A percentile compares a stretch with the other conserved stretches of the same genome.
These are phyloP conservation scores for Senna siamea DNA, from an alignment of 306 rosid species.

Conservation along the genomic window DNA sequence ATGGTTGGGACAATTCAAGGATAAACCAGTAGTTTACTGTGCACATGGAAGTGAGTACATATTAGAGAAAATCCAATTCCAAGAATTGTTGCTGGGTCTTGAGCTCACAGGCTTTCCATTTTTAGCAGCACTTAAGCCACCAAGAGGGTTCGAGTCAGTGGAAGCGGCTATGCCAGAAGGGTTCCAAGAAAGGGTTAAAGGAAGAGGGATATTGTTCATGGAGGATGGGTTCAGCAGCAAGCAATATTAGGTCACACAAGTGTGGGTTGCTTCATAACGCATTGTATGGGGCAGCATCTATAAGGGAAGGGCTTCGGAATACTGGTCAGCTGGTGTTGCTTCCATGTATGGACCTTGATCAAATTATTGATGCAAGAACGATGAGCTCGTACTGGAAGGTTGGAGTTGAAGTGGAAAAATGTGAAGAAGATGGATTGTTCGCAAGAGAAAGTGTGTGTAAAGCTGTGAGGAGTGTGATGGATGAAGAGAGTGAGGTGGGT, in stretches of 20 bases:
- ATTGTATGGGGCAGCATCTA: slow-evolving; percentile 9
- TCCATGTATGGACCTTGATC: neutral
- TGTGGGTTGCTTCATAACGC: slow-evolving; percentile 6
- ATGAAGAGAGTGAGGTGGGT: too few relatives aligned
- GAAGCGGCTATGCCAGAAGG: slow-evolving; percentile 1
- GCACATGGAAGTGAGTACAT: slow-evolving; percentile 15
- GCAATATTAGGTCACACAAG: neutral
- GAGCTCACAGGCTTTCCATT: neutral
- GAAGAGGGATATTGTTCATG: neutral
- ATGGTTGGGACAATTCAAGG: slow-evolving; percentile 12
- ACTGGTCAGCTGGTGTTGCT: neutral
- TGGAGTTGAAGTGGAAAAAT: neutral
- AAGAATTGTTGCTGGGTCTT: slow-evolving; percentile 21
- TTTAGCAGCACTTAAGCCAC: neutral
- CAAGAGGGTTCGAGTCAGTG: neutral
- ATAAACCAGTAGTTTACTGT: neutral
- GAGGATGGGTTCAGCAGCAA: slow-evolving; percentile 12
- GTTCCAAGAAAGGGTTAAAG: neutral
- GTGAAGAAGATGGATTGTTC: too few relatives aligned
- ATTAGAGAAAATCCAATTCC: neutral
- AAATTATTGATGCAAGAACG: neutral
- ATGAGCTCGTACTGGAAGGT: neutral
- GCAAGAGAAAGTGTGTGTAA: too few relatives aligned
- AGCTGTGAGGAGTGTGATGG: too few relatives aligned
- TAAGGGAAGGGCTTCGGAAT: neutral